Evolutionary conservation across 257 asterid genomes (phyloP).

Genomic region (Solanum chmielewskii): DNA sequence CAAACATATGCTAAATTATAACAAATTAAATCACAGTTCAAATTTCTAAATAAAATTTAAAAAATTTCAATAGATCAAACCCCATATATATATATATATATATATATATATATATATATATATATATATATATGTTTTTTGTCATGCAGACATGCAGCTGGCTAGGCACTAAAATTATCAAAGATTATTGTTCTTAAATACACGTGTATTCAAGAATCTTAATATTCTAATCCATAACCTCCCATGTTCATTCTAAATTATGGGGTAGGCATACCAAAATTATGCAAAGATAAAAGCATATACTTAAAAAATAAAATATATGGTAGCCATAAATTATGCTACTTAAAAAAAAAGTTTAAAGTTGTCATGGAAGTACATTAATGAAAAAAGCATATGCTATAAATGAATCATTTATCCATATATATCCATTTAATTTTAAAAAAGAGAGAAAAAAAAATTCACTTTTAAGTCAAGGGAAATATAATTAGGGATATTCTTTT

Average conservation of each 20-base stretch:
- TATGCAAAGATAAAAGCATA: neutral
- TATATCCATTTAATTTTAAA: neutral
- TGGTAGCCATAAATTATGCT: neutral
- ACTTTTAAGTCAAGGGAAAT: neutral
- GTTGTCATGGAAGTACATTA: neutral
- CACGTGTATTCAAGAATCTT: neutral
- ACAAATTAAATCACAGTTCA: fast-evolving
- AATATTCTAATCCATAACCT: neutral
- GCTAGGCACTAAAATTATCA: neutral
- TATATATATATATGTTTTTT: too few relatives aligned
- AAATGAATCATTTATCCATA: neutral
- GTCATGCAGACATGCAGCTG: neutral
- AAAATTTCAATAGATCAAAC: neutral
- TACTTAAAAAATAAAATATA: neutral
- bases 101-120: neutral
- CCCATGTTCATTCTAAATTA: neutral
- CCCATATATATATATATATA: too few relatives aligned
- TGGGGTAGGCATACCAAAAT: neutral
- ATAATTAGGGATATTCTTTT: neutral
- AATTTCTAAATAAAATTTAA: neutral
- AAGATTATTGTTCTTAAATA: neutral
- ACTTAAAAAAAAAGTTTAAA: neutral
- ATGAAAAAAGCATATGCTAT: neutral
- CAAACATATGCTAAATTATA: neutral
- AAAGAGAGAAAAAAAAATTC: neutral